Evolutionary conservation across 2,329 filamentous ascomycete genomes (phyloP), one percentile per base, ranked within the genome.

Genomic region (Aulographum hederae): DNA sequence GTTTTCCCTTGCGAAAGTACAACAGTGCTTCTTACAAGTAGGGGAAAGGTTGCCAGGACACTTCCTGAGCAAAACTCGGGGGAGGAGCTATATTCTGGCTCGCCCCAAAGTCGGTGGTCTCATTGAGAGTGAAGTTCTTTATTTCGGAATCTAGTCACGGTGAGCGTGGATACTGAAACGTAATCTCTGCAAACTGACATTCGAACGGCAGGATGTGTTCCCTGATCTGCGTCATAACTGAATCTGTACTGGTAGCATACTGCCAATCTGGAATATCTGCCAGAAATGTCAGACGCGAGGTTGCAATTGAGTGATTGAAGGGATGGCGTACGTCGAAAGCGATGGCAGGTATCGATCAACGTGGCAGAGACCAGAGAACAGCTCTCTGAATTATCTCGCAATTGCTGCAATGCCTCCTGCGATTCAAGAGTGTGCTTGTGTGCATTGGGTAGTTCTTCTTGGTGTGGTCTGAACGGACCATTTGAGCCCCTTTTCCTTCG

Each of bases 211-310:
- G 55, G 17, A 91, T 61, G 33, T 76, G 69, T 3, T 84, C 64
- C 32, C 69, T 65, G 35, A 94, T 72, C 36, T 73, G 69, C 19
- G 65, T 64, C 44, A 84, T 71, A 49, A 91, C 80, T 0, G 67
- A 58, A 28, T 75, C 76, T 21, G 67, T 64, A 11, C 64, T 63
- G 31, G 77, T 73, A 15, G 79, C 72, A 53, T 76, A 86, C 45
- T 91, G 81, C 46, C 91, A 91, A 52, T 95, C 86, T 6, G 82
- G 76, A 40, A 92, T 63, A 19, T 67, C 69, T 70, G 35, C 17
- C 31, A 47, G 43, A 30, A 18, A 28, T 25, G n/a, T 13, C n/a
- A 19, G 27, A 15, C n/a, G 11, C 6, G 21, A n/a, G 28, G 10
- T 16, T 32, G 26, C 4, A 4, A 10, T 13, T 25, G n/a, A n/a